These are phyloP conservation scores for Vitrella brassicaformis DNA, from an alignment of 73 alveolate species.

Conservation along the genomic window DNA sequence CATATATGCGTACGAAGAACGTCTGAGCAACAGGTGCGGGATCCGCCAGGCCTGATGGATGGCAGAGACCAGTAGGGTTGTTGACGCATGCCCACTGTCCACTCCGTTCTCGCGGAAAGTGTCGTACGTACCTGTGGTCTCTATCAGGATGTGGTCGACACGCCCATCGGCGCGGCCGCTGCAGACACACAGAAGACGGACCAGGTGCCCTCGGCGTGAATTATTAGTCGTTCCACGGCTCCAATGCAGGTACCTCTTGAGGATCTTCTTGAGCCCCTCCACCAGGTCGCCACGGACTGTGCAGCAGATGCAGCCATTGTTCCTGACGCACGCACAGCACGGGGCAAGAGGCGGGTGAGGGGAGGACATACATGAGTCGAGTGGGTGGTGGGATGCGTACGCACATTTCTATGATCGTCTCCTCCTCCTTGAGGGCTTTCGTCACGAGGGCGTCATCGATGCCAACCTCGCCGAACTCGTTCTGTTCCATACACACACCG, in stretches of 20 bases:
- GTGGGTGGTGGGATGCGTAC: too few species aligned
- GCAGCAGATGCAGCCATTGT: slow-evolving; percentile 39
- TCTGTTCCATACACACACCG: too few species aligned
- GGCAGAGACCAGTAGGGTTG: too few species aligned
- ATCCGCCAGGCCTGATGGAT: slow-evolving; percentile 40
- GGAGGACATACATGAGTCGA: too few species aligned
- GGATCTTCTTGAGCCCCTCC: slow-evolving; percentile 9
- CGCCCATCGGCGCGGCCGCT: neutral
- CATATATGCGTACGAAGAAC: slow-evolving; percentile 30
- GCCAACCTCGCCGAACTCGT: slow-evolving; percentile 39
- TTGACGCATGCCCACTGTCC: too few species aligned
- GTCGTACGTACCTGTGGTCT: neutral
- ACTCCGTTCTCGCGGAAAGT: too few species aligned
- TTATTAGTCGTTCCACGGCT: too few species aligned
- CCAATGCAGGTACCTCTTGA: too few species aligned
- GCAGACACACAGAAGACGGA: neutral
- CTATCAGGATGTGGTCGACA: neutral
- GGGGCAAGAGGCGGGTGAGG: too few species aligned
- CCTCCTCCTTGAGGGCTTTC: neutral
- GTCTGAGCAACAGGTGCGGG: slow-evolving; percentile 47
- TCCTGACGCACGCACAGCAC: too few species aligned
- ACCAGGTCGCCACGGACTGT: slow-evolving; percentile 19
- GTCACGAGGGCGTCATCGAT: neutral
- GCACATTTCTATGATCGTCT: neutral
- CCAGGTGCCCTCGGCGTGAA: too few species aligned